Conservation (phyloP, 352 stramenopile species). For the Thalassiosira oceanica region DNA sequence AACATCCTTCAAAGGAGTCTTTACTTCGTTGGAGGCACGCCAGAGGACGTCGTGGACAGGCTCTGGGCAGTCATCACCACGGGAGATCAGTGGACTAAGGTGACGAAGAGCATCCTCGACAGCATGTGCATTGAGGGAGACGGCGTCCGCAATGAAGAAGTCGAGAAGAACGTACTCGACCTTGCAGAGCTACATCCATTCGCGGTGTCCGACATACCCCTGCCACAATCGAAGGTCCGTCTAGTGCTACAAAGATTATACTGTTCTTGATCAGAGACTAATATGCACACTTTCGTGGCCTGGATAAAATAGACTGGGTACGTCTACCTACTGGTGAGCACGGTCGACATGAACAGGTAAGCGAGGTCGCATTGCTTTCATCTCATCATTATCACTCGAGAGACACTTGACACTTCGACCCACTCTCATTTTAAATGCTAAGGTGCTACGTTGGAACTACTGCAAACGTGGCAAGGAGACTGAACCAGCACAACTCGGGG, state of each 20-base stretch:
- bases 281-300: no score
- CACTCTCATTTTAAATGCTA: no score
- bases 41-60: constrained; percentile 3
- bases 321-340: constrained; percentile 24
- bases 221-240: no score
- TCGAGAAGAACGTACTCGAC: constrained; percentile 1
- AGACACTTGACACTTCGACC: no score
- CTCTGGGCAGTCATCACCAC: constrained; percentile 20
- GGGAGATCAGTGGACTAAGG: constrained; percentile 18
- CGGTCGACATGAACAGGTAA: constrained; percentile 6
- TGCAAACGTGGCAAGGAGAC: not conserved
- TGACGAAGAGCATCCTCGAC: constrained; percentile 6
- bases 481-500: constrained; percentile 9
- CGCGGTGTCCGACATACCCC: constrained; percentile 10
- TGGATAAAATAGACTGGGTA: constrained; percentile 11
- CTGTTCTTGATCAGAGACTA: no score
- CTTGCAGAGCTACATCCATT: constrained; percentile 7
- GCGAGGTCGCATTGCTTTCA: no score
- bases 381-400: no score
- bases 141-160: not conserved
- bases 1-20: no score
- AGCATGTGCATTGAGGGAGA: constrained; percentile 4
- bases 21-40: constrained; percentile 11
- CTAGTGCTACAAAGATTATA: no score
- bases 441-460: constrained; percentile 34